Base-by-base conservation (phyloP, 305 asterid species). In the Rubia tinctorum region DNA sequence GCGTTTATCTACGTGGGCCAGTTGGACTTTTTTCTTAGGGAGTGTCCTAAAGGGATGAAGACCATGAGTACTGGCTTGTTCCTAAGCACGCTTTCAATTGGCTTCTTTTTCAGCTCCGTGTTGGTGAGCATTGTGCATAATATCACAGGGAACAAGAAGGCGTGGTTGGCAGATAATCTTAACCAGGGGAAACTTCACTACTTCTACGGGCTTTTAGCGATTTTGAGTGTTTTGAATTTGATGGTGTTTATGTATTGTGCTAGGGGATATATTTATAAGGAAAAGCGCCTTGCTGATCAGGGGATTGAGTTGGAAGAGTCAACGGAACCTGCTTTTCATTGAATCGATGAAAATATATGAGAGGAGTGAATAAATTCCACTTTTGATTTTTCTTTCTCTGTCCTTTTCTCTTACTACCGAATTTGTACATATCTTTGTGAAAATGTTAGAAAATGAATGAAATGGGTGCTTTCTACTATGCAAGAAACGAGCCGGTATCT, bases 1-100 rank as follows among this genome's bases (percentile, higher is more conserved):
- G 98, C 97, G 0, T 90, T 94, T 10, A 86, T 90, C 8, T 94
- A 91, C 71, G 87, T 89, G 6, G 97, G 99, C 3, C 99, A 94
- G 45, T 92, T 94, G 1, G 97, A 90, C 77, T 91, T 94, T 74
- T 94, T 91, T 80, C 64, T 90, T 0, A 80, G 90, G 6, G 98
- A 91, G 44, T 92, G 95, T 2, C 97, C 97, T 0, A 86, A 86
- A 73, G 95, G 99, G 5, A 91, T 89, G 99, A 94, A 91, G 60
- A 87, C 97, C 0, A 90, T 94, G 86, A 90, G 97, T 77, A 91
- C 97, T 0, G 79, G 79, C 0, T 62, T 76, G 20, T 90, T 91
- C 45, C 61, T 91, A 1, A 91, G 96, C 73, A 90, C 95, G 6
- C 82, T 91, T 17, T 85, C 98, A 5, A 34, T 93, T 7, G 98